Percentiles rank a stretch among this genome's conserved stretches.
Conservation (phyloP, 2,329 filamentous ascomycete genomes). For the Colletotrichum horii region DNA sequence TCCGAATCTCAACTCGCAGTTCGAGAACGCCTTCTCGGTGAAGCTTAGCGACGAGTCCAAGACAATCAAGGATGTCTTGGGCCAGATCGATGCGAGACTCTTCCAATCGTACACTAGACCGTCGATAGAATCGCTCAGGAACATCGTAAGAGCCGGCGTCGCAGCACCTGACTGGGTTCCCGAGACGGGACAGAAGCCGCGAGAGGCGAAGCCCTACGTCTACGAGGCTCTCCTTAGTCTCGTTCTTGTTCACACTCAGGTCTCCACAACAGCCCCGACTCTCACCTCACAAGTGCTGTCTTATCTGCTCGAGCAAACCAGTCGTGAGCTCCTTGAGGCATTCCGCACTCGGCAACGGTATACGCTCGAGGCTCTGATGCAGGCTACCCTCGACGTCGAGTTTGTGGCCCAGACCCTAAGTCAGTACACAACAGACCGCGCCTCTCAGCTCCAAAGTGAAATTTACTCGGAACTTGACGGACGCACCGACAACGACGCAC, state of each 20-base stretch:
- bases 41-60: conserved; percentile 93
- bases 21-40: conserved; percentile 92
- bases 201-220: conserved; percentile 84
- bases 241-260: conserved; percentile 90
- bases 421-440: conserved; percentile 85
- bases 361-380: conserved; percentile 84
- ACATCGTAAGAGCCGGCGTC: conserved; percentile 77
- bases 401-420: conserved; percentile 94
- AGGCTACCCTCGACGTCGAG: conserved; percentile 96
- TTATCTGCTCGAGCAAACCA: conserved; percentile 83
- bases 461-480: conserved; percentile 92
- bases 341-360: conserved; percentile 75
- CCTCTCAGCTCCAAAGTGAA: conserved; percentile 81
- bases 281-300: conserved; percentile 84
- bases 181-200: conserved; percentile 59
- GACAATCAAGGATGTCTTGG: conserved; percentile 87
- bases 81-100: conserved; percentile 87
- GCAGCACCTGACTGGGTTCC: conserved; percentile 75
- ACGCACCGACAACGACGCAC: conserved; percentile 86
- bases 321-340: conserved; percentile 78
- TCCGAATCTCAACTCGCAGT: conserved; percentile 86
- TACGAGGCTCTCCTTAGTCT: conserved; percentile 85
- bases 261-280: conserved; percentile 77
- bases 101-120: conserved; percentile 93
- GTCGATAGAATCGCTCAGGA: conserved; percentile 69